Evolutionary conservation across 192 early-diverging fungal genomes (phyloP).

Genomic region (Globomyces pollinis-pini): DNA sequence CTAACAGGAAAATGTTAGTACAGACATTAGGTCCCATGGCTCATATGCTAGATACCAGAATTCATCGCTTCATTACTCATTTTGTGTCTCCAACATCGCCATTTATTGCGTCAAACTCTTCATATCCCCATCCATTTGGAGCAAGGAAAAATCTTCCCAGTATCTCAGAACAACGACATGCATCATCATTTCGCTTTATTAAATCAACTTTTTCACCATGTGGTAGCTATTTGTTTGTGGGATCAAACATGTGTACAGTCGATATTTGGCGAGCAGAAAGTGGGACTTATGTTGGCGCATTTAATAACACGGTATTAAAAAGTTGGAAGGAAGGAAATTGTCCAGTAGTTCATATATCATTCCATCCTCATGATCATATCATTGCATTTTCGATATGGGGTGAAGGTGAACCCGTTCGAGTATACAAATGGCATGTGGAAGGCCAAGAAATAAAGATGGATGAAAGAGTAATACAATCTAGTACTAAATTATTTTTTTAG

Average conservation of each 20-base stretch:
- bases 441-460: not conserved
- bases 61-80: conserved; percentile 27
- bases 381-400: conserved; percentile 22
- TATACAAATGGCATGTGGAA: conserved; percentile 25
- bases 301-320: not conserved
- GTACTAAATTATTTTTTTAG: not conserved
- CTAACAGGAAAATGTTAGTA: conserved; percentile 28
- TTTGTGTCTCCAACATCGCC: conserved; percentile 6
- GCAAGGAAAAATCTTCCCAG: not conserved
- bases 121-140: not conserved
- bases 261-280: conserved; percentile 34
- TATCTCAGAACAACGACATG: not conserved
- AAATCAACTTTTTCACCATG: conserved; percentile 31
- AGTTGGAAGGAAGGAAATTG: not conserved
- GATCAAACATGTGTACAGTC: conserved; percentile 19
- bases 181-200: not conserved
- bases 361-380: conserved; percentile 33
- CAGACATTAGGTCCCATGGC: conserved; percentile 13
- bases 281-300: conserved; percentile 9
- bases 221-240: conserved; percentile 26
- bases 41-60: conserved; percentile 31
- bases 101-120: not conserved
- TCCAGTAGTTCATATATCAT: conserved; percentile 21
- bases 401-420: conserved; percentile 5
- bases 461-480: not conserved